Evolutionary conservation across 768 basidiomycete species (phyloP).

Genomic region (Russula emetica): DNA sequence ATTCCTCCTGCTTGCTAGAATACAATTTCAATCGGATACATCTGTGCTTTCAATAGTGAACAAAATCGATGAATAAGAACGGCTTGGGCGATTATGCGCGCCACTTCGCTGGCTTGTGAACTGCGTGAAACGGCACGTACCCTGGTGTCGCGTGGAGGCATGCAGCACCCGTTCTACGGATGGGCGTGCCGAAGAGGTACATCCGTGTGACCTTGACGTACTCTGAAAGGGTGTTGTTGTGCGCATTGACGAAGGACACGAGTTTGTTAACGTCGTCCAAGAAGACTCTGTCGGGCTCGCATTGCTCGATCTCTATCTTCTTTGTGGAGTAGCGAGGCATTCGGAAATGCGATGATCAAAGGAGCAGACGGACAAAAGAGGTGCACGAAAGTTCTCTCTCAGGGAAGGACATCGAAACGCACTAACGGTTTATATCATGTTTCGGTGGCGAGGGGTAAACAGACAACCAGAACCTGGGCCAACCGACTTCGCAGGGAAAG

Average conservation of each 20-base stretch:
- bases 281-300: constrained; percentile 1
- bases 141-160: constrained; percentile 12
- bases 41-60: constrained; percentile 6
- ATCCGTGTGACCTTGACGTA: constrained; percentile 21
- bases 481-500: background rate
- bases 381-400: background rate
- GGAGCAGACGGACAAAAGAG: background rate
- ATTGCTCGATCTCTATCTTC: constrained; percentile 4
- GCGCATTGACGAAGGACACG: constrained; percentile 8
- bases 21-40: constrained; percentile 24
- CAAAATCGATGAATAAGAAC: background rate
- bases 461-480: background rate
- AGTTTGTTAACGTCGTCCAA: constrained; percentile 8
- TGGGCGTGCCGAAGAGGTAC: constrained; percentile 25
- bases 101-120: background rate
- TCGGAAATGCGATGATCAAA: background rate
- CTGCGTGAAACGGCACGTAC: constrained; percentile 6
- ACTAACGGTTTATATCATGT: constrained; percentile 6
- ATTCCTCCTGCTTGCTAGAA: constrained; percentile 10
- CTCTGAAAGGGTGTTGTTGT: constrained; percentile 15
- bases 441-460: background rate
- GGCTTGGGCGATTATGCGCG: background rate
- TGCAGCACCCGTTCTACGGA: constrained; percentile 15
- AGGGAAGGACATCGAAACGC: background rate
- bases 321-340: constrained; percentile 1